Percentiles rank a stretch among this genome's conserved stretches.
These are phyloP conservation scores for Neofusicoccum laricinum DNA, from an alignment of 2,329 filamentous ascomycete species.

Conservation along the genomic window DNA sequence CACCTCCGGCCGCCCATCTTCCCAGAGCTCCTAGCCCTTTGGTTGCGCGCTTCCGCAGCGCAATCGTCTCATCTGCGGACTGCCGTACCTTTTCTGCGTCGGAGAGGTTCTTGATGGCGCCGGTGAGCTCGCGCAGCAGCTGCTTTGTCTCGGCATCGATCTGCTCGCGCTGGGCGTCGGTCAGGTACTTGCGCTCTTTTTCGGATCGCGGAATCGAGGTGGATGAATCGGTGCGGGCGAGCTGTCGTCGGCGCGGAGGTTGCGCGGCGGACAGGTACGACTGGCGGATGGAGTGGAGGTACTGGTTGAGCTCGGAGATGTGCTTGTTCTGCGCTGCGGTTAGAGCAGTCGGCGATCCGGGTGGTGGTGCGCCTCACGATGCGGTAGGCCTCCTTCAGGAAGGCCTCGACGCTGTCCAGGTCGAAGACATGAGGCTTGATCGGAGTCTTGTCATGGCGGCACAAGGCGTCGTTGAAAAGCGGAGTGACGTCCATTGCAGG, in stretches of 20 bases:
- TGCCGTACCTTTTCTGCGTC: constrained; percentile 80
- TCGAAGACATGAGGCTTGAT: constrained; percentile 44
- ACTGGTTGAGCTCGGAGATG: constrained; percentile 73
- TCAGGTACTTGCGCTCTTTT: constrained; percentile 58
- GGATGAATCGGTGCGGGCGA: constrained; percentile 34
- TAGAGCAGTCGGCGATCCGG: constrained; percentile 21
- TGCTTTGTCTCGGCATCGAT: constrained; percentile 85
- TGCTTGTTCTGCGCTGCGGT: constrained; percentile 67
- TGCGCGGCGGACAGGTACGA: constrained; percentile 84
- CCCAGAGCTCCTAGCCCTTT: constrained; percentile 64
- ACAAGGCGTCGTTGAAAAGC: constrained; percentile 66
- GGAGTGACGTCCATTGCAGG: constrained; percentile 59
- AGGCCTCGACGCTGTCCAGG: constrained; percentile 65
- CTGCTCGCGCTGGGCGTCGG: constrained; percentile 77
- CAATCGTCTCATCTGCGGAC: constrained; percentile 68
- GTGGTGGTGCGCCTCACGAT: constrained; percentile 60
- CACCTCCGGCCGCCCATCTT: constrained; percentile 62
- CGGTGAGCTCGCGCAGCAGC: constrained; percentile 80
- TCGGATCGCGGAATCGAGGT: constrained; percentile 35
- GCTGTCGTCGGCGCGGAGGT: constrained; percentile 54
- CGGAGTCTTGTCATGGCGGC: constrained; percentile 54
- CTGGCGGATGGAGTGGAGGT: constrained; percentile 80
- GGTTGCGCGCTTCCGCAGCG: constrained; percentile 66
- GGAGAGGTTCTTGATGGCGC: constrained; percentile 73
- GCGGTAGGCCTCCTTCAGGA: constrained; percentile 88